Percentiles rank a stretch among this genome's conserved stretches.
Evolutionary conservation across 225 moss, liverwort and hornwort species (phyloP).

Genomic region (Polytrichum formosum): DNA sequence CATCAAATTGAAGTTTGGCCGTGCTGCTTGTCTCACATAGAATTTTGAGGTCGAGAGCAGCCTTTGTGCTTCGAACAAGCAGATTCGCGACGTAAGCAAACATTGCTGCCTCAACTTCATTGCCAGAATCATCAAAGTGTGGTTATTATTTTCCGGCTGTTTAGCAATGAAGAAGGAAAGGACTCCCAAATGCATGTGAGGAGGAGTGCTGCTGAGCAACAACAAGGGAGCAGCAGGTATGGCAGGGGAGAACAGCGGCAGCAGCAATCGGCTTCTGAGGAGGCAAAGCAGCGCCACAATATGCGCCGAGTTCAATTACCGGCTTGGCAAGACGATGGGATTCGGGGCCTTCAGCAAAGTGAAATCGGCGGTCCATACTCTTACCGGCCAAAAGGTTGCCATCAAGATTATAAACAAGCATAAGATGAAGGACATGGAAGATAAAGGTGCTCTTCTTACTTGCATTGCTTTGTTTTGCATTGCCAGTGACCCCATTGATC

Average conservation of each 20-base stretch:
- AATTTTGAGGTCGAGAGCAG: no score
- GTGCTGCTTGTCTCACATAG: neutral
- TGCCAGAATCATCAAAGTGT: neutral
- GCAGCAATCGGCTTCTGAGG: conserved; percentile 20
- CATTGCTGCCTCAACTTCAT: no score
- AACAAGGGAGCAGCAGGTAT: conserved; percentile 43
- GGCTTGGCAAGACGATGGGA: conserved; percentile 75
- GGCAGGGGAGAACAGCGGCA: conserved; percentile 44
- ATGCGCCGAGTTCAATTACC: conserved; percentile 78
- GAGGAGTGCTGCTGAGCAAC: conserved; percentile 10
- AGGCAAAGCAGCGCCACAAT: conserved; percentile 45
- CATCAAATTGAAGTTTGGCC: neutral
- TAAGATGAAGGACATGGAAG: conserved; percentile 85
- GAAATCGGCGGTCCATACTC: conserved; percentile 68
- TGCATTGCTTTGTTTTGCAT: neutral
- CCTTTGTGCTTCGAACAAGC: no score
- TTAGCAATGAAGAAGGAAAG: conserved; percentile 9
- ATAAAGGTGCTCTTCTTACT: conserved; percentile 53
- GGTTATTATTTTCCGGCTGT: conserved; percentile 8
- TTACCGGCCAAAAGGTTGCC: conserved; percentile 75
- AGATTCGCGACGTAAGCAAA: no score
- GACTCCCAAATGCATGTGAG: conserved; percentile 27
- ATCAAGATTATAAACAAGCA: conserved; percentile 79
- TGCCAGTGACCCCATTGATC: no score
- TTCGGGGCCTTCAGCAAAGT: conserved; percentile 86